A percentile compares a stretch with the other conserved stretches of the same genome.
These are phyloP conservation scores for Pythium phragmitis DNA, from an alignment of 352 stramenopile genomes.

Conservation along the genomic window DNA sequence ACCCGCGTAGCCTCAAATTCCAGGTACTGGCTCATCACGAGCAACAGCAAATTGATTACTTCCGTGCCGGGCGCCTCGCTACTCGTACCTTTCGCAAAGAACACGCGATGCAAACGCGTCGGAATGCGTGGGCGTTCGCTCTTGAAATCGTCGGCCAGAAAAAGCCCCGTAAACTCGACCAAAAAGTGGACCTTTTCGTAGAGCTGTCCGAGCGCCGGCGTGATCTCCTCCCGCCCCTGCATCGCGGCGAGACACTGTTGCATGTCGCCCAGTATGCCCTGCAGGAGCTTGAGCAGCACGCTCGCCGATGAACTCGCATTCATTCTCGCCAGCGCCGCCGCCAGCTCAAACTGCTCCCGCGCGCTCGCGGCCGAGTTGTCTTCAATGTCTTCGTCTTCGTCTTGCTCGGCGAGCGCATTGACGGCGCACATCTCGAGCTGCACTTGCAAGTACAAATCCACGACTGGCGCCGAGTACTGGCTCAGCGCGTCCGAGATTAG, in stretches of 20 bases:
- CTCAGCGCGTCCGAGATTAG: slow-evolving; percentile 44
- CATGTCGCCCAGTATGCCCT: slow-evolving; percentile 50
- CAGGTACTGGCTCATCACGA: slow-evolving; percentile 70
- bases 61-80: slow-evolving; percentile 6
- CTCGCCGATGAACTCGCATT: slow-evolving; percentile 52
- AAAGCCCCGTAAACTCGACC: slow-evolving; percentile 70
- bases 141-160: slow-evolving; percentile 78
- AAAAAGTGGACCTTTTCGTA: slow-evolving; percentile 83
- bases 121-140: slow-evolving; percentile 76
- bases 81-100: slow-evolving; percentile 21
- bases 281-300: slow-evolving; percentile 58
- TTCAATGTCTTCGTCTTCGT: slow-evolving; percentile 85
- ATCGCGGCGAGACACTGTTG: slow-evolving; percentile 45
- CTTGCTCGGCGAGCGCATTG: slow-evolving; percentile 63
- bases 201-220: slow-evolving; percentile 53
- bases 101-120: slow-evolving; percentile 43
- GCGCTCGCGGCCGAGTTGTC: slow-evolving; percentile 64
- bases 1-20: slow-evolving; percentile 68
- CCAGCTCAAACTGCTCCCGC: slow-evolving; percentile 71
- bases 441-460: slow-evolving; percentile 76
- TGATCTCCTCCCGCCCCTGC: slow-evolving; percentile 54
- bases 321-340: slow-evolving; percentile 63
- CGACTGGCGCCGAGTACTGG: slow-evolving; percentile 57
- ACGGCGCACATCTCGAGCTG: slow-evolving; percentile 69
- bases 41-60: slow-evolving; percentile 60